Conservation (phyloP, 805 yeast species). For the Candida qinlingensis region DNA sequence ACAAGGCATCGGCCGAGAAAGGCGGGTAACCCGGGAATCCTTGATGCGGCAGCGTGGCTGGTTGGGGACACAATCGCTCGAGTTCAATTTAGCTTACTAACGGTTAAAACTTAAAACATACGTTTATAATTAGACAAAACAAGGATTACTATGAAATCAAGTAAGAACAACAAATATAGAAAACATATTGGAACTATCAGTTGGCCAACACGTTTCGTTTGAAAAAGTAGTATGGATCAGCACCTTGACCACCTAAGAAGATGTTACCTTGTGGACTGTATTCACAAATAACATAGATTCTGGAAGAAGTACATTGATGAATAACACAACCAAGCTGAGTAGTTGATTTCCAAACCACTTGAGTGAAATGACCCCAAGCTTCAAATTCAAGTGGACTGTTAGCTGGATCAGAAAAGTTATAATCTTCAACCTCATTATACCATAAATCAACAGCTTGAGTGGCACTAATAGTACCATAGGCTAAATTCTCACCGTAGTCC, state of each 20-base stretch:
- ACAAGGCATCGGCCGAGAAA: neutral
- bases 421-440: slow-evolving; percentile 60
- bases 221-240: slow-evolving; percentile 34
- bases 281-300: slow-evolving; percentile 66
- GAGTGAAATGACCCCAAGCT: slow-evolving; percentile 71
- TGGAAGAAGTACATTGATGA: slow-evolving; percentile 16
- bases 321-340: slow-evolving; percentile 59
- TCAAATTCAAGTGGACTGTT: slow-evolving; percentile 37
- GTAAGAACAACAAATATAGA: neutral
- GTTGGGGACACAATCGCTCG: too few species aligned
- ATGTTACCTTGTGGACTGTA: slow-evolving; percentile 54
- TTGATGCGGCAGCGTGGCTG: too few species aligned
- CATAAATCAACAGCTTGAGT: slow-evolving; percentile 56
- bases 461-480: slow-evolving; percentile 48
- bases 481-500: slow-evolving; percentile 70
- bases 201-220: slow-evolving; percentile 37
- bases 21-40: neutral
- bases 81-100: too few species aligned
- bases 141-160: too few species aligned
- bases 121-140: too few species aligned
- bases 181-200: neutral
- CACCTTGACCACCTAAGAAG: slow-evolving; percentile 10
- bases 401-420: slow-evolving; percentile 45
- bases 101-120: too few species aligned
- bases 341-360: slow-evolving; percentile 63